These are phyloP conservation scores for Backusella tarrabulga DNA, from an alignment of 192 early-diverging fungal species.

Conservation along the genomic window DNA sequence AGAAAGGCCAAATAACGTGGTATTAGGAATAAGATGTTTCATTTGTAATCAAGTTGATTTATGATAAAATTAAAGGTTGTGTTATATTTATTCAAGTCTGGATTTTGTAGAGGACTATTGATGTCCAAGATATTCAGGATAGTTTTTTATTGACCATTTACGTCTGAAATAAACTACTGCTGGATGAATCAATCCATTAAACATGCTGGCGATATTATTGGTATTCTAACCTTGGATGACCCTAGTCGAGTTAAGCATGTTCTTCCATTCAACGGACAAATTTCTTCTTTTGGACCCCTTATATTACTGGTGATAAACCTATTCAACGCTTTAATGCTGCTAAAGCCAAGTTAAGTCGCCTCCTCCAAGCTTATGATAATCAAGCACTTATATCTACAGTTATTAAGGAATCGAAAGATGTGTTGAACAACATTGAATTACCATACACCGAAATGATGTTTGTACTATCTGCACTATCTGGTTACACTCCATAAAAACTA, in stretches of 20 bases:
- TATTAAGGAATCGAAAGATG: slow-evolving; percentile 70
- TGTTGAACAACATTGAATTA: slow-evolving; percentile 72
- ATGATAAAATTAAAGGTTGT: no score
- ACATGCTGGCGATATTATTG: slow-evolving; percentile 94
- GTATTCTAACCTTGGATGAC: slow-evolving; percentile 86
- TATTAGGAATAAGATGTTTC: no score
- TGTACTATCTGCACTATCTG: slow-evolving; percentile 76
- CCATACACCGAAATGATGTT: slow-evolving; percentile 82
- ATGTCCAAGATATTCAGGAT: no score
- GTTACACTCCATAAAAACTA: slow-evolving; percentile 77
- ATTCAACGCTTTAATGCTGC: slow-evolving; percentile 76
- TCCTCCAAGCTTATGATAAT: slow-evolving; percentile 87
- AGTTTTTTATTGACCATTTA: no score
- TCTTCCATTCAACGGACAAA: slow-evolving; percentile 74
- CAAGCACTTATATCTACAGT: slow-evolving; percentile 62
- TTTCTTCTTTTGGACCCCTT: slow-evolving; percentile 72
- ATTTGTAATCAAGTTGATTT: no score
- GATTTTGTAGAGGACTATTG: no score
- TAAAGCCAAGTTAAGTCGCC: slow-evolving; percentile 61
- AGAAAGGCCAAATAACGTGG: no score
- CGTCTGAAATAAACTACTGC: no score
- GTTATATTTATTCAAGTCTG: no score
- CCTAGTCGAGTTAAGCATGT: slow-evolving; percentile 88
- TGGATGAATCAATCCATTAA: slow-evolving; percentile 63
- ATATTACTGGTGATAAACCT: slow-evolving; percentile 82